Evolutionary conservation across 495 filamentous ascomycete species (phyloP).

Genomic region (Hypoxylon perforatum): DNA sequence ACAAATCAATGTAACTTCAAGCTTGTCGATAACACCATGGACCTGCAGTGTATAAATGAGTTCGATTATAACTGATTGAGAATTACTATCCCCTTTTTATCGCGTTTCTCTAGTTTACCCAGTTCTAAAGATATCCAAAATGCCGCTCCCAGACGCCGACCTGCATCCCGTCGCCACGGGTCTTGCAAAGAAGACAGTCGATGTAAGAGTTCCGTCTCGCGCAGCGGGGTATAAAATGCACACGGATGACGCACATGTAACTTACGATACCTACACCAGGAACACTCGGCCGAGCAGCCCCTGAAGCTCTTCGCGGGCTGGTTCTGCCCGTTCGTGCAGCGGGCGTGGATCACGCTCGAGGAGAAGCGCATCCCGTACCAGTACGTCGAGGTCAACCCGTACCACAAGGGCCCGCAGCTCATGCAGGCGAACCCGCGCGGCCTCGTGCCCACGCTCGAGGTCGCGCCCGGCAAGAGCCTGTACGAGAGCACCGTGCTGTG

Average conservation of each 20-base stretch:
- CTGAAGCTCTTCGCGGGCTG: slow-evolving; percentile 73
- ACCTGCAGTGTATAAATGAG: not conserved
- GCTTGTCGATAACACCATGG: not conserved
- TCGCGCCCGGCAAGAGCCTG: slow-evolving; percentile 61
- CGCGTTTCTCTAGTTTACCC: no score
- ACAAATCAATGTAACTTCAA: not conserved
- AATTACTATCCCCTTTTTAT: not conserved
- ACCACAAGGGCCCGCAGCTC: slow-evolving; percentile 67
- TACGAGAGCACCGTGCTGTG: slow-evolving; percentile 70
- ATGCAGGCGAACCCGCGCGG: slow-evolving; percentile 69
- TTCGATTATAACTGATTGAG: not conserved
- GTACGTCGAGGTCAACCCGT: slow-evolving; percentile 72
- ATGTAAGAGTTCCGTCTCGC: slow-evolving; percentile 25
- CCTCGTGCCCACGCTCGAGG: slow-evolving; percentile 68
- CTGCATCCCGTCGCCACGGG: slow-evolving; percentile 67
- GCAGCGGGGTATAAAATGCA: no score
- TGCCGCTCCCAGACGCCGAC: slow-evolving; percentile 56
- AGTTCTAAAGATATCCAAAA: slow-evolving; percentile 3
- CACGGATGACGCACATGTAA: not conserved
- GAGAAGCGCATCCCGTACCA: slow-evolving; percentile 73
- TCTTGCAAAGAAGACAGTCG: slow-evolving; percentile 49
- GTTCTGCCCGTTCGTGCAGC: slow-evolving; percentile 69
- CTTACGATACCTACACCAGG: slow-evolving; percentile 6
- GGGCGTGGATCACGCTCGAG: slow-evolving; percentile 69
- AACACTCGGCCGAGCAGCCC: slow-evolving; percentile 61